Percentiles rank a stretch among this genome's conserved stretches.
Conservation (phyloP, 768 basidiomycete species). For the Trametes coccinea region DNA sequence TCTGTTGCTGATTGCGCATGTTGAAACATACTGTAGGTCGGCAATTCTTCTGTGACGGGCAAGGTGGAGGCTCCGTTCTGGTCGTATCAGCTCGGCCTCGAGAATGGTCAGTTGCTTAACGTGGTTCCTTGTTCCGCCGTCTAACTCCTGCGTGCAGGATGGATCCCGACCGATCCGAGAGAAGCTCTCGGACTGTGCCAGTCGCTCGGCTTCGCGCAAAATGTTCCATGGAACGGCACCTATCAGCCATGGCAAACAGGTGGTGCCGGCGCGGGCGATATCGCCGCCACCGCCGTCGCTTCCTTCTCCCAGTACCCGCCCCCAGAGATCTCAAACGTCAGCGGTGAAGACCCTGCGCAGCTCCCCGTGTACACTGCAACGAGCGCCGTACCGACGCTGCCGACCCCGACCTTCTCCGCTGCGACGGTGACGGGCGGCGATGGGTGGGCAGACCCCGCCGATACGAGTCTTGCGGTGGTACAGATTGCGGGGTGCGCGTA, state of each 20-base stretch:
- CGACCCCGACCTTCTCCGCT: slow-evolving; percentile 52
- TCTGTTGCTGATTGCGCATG: slow-evolving; percentile 20
- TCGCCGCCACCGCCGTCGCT: slow-evolving; percentile 42
- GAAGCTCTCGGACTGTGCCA: slow-evolving; percentile 64
- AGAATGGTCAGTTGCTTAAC: slow-evolving; percentile 42
- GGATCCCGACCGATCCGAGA: slow-evolving; percentile 77
- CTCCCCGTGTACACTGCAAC: slow-evolving; percentile 70
- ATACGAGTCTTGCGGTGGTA: slow-evolving; percentile 55
- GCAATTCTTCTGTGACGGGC: slow-evolving; percentile 52
- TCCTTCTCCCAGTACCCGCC: slow-evolving; percentile 58
- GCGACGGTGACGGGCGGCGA: slow-evolving; percentile 40
- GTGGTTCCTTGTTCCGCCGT: neutral
- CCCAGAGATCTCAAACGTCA: slow-evolving; percentile 47
- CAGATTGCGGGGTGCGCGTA: slow-evolving; percentile 65
- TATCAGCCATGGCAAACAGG: slow-evolving; percentile 73
- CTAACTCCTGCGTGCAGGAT: slow-evolving; percentile 37
- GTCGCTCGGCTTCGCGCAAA: slow-evolving; percentile 44
- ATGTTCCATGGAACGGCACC: slow-evolving; percentile 50
- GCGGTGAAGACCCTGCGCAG: slow-evolving; percentile 37
- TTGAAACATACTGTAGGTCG: slow-evolving; percentile 38
- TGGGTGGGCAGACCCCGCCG: slow-evolving; percentile 59
- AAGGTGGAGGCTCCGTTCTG: slow-evolving; percentile 58
- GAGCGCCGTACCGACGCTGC: slow-evolving; percentile 55
- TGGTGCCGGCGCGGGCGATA: slow-evolving; percentile 52
- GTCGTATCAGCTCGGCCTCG: slow-evolving; percentile 70